A percentile compares a stretch with the other conserved stretches of the same genome.
These are phyloP conservation scores for Metroxylon sagu DNA, from an alignment of 176 grass and related monocot genomes.

Conservation along the genomic window DNA sequence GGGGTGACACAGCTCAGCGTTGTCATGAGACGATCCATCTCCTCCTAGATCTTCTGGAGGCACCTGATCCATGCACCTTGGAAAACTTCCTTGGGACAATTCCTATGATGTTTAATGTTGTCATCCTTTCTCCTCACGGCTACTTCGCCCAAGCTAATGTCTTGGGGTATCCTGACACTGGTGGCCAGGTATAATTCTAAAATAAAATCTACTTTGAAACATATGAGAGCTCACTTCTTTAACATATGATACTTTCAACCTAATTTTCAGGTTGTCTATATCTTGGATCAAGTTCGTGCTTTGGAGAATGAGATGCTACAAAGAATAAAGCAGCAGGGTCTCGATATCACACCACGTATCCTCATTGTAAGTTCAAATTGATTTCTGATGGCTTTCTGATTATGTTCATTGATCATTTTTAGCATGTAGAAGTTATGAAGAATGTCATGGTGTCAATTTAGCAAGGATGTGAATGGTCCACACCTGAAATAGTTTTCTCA, in stretches of 20 bases:
- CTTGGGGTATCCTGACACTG: slow-evolving; percentile 98
- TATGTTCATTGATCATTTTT: too few relatives aligned
- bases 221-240: not conserved
- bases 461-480: too few relatives aligned
- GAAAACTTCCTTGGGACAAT: slow-evolving; percentile 94
- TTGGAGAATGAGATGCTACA: slow-evolving; percentile 94
- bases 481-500: not conserved
- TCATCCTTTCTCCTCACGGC: slow-evolving; percentile 87
- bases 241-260: not conserved
- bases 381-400: too few relatives aligned
- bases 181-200: slow-evolving; percentile 62
- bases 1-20: slow-evolving; percentile 82
- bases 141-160: slow-evolving; percentile 99
- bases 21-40: slow-evolving; percentile 82
- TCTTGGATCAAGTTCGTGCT: slow-evolving; percentile 98
- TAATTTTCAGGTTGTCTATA: slow-evolving; percentile 76
- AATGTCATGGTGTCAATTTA: too few relatives aligned
- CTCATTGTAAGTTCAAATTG: slow-evolving; percentile 68
- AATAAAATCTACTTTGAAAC: not conserved
- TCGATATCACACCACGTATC: slow-evolving; percentile 87
- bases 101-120: slow-evolving; percentile 98
- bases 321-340: slow-evolving; percentile 94
- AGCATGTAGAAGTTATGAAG: too few relatives aligned
- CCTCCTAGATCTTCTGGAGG: slow-evolving; percentile 94
- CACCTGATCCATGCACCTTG: slow-evolving; percentile 79